Percentiles rank a stretch among this genome's conserved stretches.
Conservation (phyloP, 805 yeast species). For the Pichia thaimueangensis region DNA sequence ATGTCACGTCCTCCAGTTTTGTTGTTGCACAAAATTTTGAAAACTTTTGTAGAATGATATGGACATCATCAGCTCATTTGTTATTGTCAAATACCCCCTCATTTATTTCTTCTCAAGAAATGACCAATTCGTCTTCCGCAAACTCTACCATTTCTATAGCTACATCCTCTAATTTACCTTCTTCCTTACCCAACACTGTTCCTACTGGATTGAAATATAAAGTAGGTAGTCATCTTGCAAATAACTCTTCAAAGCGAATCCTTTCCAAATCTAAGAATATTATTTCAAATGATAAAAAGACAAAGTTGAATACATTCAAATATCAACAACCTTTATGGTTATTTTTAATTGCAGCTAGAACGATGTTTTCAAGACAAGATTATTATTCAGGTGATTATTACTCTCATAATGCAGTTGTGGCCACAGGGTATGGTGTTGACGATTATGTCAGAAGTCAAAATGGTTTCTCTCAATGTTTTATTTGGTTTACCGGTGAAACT, state of each 20-base stretch:
- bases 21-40: slow-evolving; percentile 36
- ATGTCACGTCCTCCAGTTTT: slow-evolving; percentile 30
- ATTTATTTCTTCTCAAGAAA: not conserved
- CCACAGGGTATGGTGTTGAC: slow-evolving; percentile 26
- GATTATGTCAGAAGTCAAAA: slow-evolving; percentile 17
- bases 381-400: slow-evolving; percentile 36
- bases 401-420: slow-evolving; percentile 32
- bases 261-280: not conserved
- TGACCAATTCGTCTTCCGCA: not conserved
- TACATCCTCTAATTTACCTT: not conserved
- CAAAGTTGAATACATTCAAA: slow-evolving; percentile 17
- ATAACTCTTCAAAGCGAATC: not conserved
- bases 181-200: not conserved
- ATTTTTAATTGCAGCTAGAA: slow-evolving; percentile 42
- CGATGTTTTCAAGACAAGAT: slow-evolving; percentile 42
- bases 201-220: not conserved
- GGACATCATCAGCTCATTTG: slow-evolving; percentile 21
- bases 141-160: not conserved
- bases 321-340: slow-evolving; percentile 49
- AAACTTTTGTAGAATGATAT: slow-evolving; percentile 29
- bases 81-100: not conserved
- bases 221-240: not conserved
- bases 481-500: slow-evolving; percentile 47
- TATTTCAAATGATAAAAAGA: slow-evolving; percentile 18
- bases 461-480: slow-evolving; percentile 31